Evolutionary conservation across 2,329 filamentous ascomycete genomes (phyloP).

Genomic region (Balansia obtecta): DNA sequence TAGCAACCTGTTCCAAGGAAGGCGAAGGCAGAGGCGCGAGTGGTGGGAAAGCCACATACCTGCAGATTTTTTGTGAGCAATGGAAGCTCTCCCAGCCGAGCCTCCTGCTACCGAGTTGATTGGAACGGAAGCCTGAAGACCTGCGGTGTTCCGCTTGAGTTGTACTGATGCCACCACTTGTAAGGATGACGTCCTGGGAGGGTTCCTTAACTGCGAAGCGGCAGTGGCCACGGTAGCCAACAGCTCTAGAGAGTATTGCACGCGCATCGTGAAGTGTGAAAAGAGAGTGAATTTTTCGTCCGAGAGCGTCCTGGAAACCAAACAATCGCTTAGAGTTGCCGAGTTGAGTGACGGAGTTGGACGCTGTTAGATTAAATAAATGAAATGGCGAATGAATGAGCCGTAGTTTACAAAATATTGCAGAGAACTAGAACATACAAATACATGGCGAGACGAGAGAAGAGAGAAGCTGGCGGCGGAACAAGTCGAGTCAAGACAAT

Average conservation of each 20-base stretch:
- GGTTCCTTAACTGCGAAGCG: slow-evolving; percentile 1
- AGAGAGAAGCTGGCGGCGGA: slow-evolving; percentile 1
- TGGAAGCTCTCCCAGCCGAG: slow-evolving; percentile 7
- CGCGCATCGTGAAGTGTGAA: background rate
- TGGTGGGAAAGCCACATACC: slow-evolving; percentile 4
- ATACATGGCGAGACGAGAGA: background rate
- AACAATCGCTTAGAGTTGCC: too few species aligned
- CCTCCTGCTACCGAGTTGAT: slow-evolving; percentile 12
- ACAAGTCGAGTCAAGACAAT: background rate
- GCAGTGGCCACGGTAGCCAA: background rate
- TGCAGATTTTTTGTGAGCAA: slow-evolving; percentile 12
- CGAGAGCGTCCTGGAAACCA: too few species aligned
- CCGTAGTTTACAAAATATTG: background rate
- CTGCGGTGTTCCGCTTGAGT: slow-evolving; percentile 11
- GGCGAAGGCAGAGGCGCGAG: background rate
- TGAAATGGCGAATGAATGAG: background rate
- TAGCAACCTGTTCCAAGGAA: background rate
- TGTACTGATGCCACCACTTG: slow-evolving; percentile 8
- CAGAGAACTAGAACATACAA: background rate
- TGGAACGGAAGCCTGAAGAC: slow-evolving; percentile 11
- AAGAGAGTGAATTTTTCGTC: too few species aligned
- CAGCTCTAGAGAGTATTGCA: background rate
- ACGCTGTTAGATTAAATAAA: too few species aligned
- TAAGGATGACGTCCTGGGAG: background rate
- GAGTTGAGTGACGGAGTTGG: background rate